Percentiles rank a stretch among this genome's conserved stretches.
phyloP scores from a whole-genome alignment of 805 yeast species.

The Pichia ethanolica region DNA sequence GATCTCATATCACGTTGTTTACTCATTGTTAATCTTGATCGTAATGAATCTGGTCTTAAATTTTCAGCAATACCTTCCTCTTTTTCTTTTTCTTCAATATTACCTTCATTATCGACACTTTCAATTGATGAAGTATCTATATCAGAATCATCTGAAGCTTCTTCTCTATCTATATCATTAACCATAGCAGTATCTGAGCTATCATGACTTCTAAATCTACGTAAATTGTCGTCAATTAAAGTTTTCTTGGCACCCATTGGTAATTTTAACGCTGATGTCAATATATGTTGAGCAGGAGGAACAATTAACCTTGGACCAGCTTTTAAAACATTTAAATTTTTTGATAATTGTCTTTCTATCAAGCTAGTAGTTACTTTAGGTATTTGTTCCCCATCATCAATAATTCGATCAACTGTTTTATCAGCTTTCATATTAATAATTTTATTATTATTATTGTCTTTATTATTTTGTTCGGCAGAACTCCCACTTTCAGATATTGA shows the following conservation, averaged over 20 bases:
- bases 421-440: no score
- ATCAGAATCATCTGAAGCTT: not conserved
- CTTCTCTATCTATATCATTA: not conserved
- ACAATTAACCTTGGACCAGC: slow-evolving; percentile 1
- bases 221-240: not conserved
- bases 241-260: not conserved
- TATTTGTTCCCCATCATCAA: not conserved
- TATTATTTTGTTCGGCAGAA: no score
- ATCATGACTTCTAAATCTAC: not conserved
- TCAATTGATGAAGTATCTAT: not conserved
- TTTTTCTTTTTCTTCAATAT: not conserved
- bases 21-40: not conserved
- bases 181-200: not conserved
- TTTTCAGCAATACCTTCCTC: not conserved
- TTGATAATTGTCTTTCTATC: not conserved
- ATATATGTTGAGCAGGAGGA: not conserved
- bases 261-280: not conserved
- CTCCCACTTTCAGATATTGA: no score
- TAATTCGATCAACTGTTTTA: no score
- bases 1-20: not conserved
- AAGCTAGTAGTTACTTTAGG: not conserved
- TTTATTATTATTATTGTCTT: no score
- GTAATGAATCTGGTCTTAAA: not conserved
- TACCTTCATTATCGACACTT: not conserved
- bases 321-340: not conserved